Conservation (phyloP, 306 rosid species). For the Clitoria ternatea region DNA sequence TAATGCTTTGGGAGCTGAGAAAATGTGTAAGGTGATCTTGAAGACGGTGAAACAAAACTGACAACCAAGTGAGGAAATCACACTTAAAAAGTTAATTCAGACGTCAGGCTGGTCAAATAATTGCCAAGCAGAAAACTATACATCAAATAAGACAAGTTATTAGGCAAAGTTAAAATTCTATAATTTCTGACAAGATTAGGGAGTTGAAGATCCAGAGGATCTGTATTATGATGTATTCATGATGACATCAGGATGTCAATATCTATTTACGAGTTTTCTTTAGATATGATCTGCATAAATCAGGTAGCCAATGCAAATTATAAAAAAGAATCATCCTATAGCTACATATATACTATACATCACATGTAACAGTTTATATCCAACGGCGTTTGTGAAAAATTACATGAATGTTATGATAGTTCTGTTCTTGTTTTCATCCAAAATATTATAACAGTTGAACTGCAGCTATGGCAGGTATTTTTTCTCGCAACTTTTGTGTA, state of each 20-base stretch:
- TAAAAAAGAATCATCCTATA: not conserved
- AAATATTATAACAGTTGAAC: slow-evolving; percentile 68
- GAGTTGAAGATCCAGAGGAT: not conserved
- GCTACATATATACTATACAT: slow-evolving; percentile 26
- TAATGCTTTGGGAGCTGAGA: not conserved
- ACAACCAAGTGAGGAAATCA: too few relatives aligned
- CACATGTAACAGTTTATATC: slow-evolving; percentile 12
- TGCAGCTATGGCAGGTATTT: slow-evolving; percentile 80
- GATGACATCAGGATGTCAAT: not conserved
- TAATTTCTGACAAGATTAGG: not conserved
- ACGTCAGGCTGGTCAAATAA: too few relatives aligned
- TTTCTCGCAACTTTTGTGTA: slow-evolving; percentile 90
- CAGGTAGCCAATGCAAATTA: not conserved
- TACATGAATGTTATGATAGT: slow-evolving; percentile 14
- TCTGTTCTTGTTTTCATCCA: slow-evolving; percentile 8
- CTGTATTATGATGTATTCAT: not conserved
- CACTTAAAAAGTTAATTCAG: too few relatives aligned
- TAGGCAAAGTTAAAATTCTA: not conserved
- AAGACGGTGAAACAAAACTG: not conserved
- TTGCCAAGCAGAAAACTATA: too few relatives aligned
- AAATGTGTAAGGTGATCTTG: not conserved
- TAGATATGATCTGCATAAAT: not conserved
- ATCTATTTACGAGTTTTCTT: not conserved
- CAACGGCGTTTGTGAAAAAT: slow-evolving; percentile 13
- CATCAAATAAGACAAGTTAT: not conserved